phyloP scores from a whole-genome alignment of 177 flowering plant species.

The Vitis hybrid region DNA sequence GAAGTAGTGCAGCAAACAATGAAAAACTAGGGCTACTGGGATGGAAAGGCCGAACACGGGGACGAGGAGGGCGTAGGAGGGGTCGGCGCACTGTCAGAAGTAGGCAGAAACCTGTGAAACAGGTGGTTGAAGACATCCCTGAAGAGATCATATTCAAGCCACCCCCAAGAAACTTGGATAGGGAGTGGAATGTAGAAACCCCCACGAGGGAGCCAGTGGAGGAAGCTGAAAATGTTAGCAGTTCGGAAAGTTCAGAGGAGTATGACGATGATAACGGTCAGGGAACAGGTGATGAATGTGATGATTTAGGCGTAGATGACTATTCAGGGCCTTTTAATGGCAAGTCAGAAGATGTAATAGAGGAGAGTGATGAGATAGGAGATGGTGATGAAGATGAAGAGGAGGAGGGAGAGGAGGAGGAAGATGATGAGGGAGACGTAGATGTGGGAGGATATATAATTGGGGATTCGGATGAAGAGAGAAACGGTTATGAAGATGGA shows the following conservation, averaged over 20 bases:
- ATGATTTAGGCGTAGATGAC: slow-evolving; percentile 32
- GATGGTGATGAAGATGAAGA: slow-evolving; percentile 27
- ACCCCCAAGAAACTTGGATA: slow-evolving; percentile 28
- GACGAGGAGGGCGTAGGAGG: slow-evolving; percentile 49
- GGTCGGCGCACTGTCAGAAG: slow-evolving; percentile 59
- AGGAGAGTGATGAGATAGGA: slow-evolving; percentile 28
- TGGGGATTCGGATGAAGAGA: slow-evolving; percentile 47
- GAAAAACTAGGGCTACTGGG: slow-evolving; percentile 28
- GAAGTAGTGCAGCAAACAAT: slow-evolving; percentile 17
- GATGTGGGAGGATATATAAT: slow-evolving; percentile 34
- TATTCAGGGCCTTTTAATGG: slow-evolving; percentile 35
- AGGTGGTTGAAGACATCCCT: slow-evolving; percentile 16
- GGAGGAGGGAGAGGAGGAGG: slow-evolving; percentile 13
- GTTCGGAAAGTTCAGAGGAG: slow-evolving; percentile 48
- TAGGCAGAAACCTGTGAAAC: slow-evolving; percentile 38
- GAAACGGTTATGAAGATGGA: slow-evolving; percentile 15
- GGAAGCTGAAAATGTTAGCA: slow-evolving; percentile 32
- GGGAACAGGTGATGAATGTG: slow-evolving; percentile 37
- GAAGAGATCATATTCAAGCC: slow-evolving; percentile 25
- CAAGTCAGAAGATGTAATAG: slow-evolving; percentile 26
- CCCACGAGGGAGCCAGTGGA: slow-evolving; percentile 29
- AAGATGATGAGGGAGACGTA: slow-evolving; percentile 15
- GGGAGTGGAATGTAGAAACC: slow-evolving; percentile 39
- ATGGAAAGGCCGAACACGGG: slow-evolving; percentile 51
- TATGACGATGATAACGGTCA: slow-evolving; percentile 54